These are phyloP conservation scores for Aureobasidium sp. DNA, from an alignment of 2,329 filamentous ascomycete species.

Conservation along the genomic window DNA sequence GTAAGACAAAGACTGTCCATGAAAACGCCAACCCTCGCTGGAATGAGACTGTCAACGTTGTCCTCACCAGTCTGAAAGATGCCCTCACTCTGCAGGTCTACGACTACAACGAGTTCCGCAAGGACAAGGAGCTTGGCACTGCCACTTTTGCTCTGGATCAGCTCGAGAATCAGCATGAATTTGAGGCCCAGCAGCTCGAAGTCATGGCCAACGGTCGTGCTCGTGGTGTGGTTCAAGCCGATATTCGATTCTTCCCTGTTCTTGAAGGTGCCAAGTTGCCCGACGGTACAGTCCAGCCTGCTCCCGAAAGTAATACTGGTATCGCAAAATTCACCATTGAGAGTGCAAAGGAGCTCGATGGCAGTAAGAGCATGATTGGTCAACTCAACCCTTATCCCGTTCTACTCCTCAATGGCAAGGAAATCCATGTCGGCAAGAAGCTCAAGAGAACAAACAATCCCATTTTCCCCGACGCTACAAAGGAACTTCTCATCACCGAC, in stretches of 20 bases:
- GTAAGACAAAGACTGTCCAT: constrained; percentile 78
- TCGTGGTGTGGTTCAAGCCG: constrained; percentile 70
- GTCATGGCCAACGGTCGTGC: constrained; percentile 77
- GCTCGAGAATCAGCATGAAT: constrained; percentile 66
- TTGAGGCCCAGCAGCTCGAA: constrained; percentile 80
- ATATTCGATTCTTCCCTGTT: constrained; percentile 93
- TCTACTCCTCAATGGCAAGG: constrained; percentile 84
- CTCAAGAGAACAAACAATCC: constrained; percentile 97
- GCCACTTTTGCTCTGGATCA: constrained; percentile 81
- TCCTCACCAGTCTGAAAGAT: constrained; percentile 86
- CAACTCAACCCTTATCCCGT: constrained; percentile 85
- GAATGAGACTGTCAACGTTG: constrained; percentile 95
- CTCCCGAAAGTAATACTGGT: constrained; percentile 86
- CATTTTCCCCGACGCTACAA: constrained; percentile 86
- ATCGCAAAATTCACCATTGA: constrained; percentile 90
- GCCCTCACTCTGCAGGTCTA: constrained; percentile 76
- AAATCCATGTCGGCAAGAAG: constrained; percentile 82
- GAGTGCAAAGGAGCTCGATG: constrained; percentile 92
- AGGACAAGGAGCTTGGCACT: constrained; percentile 88
- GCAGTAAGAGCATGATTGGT: constrained; percentile 84
- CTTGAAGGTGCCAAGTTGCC: constrained; percentile 63
- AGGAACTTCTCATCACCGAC: constrained; percentile 93
- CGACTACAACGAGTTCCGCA: constrained; percentile 92
- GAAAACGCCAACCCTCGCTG: constrained; percentile 83
- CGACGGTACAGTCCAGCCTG: constrained; percentile 71